Percentiles rank a stretch among this genome's conserved stretches.
Evolutionary conservation across 202 grass and related monocot species (phyloP).

Genomic region (Hordeum pubiflorum): DNA sequence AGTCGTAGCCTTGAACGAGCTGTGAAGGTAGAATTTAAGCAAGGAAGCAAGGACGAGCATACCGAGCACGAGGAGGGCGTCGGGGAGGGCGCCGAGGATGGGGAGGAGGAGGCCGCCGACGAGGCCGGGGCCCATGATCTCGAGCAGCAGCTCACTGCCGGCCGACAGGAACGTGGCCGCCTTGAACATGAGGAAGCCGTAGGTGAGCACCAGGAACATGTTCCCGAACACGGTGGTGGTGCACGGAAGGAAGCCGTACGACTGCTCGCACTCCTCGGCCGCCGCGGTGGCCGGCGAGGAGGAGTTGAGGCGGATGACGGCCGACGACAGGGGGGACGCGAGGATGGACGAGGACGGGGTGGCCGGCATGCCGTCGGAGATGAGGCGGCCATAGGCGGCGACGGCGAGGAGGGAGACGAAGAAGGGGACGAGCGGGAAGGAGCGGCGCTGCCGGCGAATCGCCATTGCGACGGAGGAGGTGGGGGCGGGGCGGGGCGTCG

Average conservation of each 20-base stretch:
- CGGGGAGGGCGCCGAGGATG: conserved; percentile 91
- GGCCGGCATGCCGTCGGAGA: conserved; percentile 58
- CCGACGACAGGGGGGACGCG: neutral
- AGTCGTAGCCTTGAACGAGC: neutral
- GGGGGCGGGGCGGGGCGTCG: neutral
- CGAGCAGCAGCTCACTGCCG: conserved; percentile 83
- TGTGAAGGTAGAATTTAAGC: neutral
- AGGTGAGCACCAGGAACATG: conserved; percentile 64
- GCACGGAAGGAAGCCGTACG: conserved; percentile 85
- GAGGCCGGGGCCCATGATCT: conserved; percentile 91
- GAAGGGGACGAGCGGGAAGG: conserved; percentile 41
- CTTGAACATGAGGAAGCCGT: conserved; percentile 94
- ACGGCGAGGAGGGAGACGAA: conserved; percentile 26
- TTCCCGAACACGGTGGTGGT: conserved; percentile 80
- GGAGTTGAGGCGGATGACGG: neutral
- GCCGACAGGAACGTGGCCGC: conserved; percentile 72
- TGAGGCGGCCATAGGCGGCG: conserved; percentile 31
- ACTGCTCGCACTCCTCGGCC: conserved; percentile 52
- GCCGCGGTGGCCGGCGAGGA: neutral
- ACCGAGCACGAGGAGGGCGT: conserved; percentile 91
- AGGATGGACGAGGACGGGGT: neutral
- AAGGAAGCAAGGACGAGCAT: neutral
- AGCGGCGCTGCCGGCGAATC: conserved; percentile 36
- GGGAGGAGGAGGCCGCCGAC: conserved; percentile 90
- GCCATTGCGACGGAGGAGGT: conserved; percentile 36